Base-by-base conservation (phyloP, 2,329 filamentous ascomycete genomes). In the Pestalotiopsis sp. region DNA sequence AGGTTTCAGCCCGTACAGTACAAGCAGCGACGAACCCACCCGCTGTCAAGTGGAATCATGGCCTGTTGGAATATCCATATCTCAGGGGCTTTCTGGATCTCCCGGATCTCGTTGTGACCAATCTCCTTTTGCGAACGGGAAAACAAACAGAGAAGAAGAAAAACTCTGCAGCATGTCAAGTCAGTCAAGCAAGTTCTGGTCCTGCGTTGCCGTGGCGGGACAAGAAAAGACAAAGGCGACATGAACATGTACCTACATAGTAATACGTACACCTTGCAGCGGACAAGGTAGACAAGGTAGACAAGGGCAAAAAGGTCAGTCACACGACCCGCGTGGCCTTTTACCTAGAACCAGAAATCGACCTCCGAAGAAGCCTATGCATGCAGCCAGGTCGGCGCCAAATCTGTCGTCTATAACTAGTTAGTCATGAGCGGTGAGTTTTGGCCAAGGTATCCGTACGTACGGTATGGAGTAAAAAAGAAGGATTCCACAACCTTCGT, bases 371-470 rank as follows among this genome's bases (percentile, higher is more conserved):
- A 52, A 52, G 17, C 45, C 45, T 52, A 36, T 36, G 45, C 45
- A 52, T 52, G 45, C 45, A 52, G 45, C 55, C 12, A 58, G 20
- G 55, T 20, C 25, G 55, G 55, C 57, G 23, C n/a, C 57, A n/a
- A 36, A 27, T 7, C 13, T 59, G 20, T 27, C 25, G 20, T 27
- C 25, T 66, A 38, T 36, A 45, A 36, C 36, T 66, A 41, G 23
- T 61, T 52, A 55, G 52, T 38, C 52, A 31, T 59, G 49, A 41
- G 65, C 65, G 58, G 65, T 63, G 65, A 67, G 65, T 67, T 67
- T 67, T 58, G 65, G 17, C 17, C 20, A 58, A 63, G 39, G 64
- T 39, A 17, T 23, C 49, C 38, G 36, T 41, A 9, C 38, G 59
- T 17, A 23, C 12, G 62, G 14, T 49, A n/a, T 49, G 13, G 41